These are phyloP conservation scores for Martiniozyma asiatica DNA, from an alignment of 1,139 yeast species.

Conservation along the genomic window DNA sequence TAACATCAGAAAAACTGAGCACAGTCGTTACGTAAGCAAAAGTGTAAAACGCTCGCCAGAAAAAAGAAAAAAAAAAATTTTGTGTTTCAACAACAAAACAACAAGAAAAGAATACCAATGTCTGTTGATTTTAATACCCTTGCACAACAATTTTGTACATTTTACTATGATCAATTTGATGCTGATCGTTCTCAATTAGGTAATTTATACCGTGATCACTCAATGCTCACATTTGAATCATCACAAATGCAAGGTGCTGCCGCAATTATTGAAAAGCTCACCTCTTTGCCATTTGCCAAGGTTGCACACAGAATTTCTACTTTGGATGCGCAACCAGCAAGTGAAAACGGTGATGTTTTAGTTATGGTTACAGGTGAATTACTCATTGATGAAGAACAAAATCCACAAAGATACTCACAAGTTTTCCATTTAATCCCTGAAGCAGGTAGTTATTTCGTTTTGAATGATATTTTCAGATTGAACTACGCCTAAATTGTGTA, in stretches of 20 bases:
- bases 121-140: constrained; percentile 64
- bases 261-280: constrained; percentile 82
- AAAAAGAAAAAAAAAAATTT: too few relatives aligned
- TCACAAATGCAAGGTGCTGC: constrained; percentile 91
- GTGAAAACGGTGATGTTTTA: constrained; percentile 84
- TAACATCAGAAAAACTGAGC: too few relatives aligned
- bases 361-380: constrained; percentile 98
- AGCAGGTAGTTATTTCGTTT: constrained; percentile 79
- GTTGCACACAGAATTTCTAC: constrained; percentile 90
- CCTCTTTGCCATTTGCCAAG: constrained; percentile 78
- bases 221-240: constrained; percentile 95
- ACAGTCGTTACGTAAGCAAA: too few relatives aligned
- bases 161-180: constrained; percentile 93
- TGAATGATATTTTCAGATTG: constrained; percentile 93
- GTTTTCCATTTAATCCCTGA: constrained; percentile 96
- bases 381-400: constrained; percentile 83
- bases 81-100: too few relatives aligned
- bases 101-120: too few relatives aligned
- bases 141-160: constrained; percentile 76
- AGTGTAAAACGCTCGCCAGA: too few relatives aligned
- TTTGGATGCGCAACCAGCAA: constrained; percentile 95
- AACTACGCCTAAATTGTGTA: constrained; percentile 39
- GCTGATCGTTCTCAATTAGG: constrained; percentile 87
- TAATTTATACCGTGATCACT: constrained; percentile 87
- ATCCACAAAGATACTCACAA: constrained; percentile 93